phyloP scores from a whole-genome alignment of 2,329 filamentous ascomycete species.

The Sclerotinia nivalis region DNA sequence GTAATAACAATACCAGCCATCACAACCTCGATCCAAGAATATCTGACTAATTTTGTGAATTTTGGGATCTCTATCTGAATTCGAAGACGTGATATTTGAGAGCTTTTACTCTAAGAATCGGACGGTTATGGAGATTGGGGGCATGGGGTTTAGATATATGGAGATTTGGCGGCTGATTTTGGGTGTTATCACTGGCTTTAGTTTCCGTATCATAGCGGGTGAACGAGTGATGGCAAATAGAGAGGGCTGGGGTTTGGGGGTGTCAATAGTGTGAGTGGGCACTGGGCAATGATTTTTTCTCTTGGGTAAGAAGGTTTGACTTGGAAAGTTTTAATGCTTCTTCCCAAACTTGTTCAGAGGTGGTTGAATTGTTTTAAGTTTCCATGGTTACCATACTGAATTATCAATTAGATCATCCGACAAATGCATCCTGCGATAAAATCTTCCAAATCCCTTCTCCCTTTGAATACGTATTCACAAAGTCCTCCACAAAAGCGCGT shows the following conservation, averaged over 20 bases:
- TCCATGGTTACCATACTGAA: background rate
- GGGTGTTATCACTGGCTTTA: conserved; percentile 42
- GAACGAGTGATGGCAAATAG: background rate
- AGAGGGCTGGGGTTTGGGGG: background rate
- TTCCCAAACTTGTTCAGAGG: background rate
- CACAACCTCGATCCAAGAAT: conserved; percentile 42
- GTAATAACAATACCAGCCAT: conserved; percentile 37
- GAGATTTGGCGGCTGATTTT: conserved; percentile 34
- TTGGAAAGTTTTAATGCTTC: background rate
- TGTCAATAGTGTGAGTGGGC: too few species aligned
- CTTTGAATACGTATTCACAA: background rate
- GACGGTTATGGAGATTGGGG: conserved; percentile 25
- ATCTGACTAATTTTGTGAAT: conserved; percentile 42
- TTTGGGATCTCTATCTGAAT: conserved; percentile 37
- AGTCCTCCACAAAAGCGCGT: background rate
- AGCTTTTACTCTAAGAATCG: conserved; percentile 26
- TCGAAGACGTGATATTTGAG: conserved; percentile 29
- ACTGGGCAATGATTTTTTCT: background rate
- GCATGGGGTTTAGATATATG: conserved; percentile 17
- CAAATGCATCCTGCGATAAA: background rate
- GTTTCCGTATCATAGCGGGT: conserved; percentile 12
- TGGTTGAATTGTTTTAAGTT: background rate
- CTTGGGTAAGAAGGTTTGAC: too few species aligned
- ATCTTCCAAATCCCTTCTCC: background rate
- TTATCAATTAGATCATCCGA: background rate